These are phyloP conservation scores for Hypoxylon fuscum DNA, from an alignment of 495 filamentous ascomycete species.

Conservation along the genomic window DNA sequence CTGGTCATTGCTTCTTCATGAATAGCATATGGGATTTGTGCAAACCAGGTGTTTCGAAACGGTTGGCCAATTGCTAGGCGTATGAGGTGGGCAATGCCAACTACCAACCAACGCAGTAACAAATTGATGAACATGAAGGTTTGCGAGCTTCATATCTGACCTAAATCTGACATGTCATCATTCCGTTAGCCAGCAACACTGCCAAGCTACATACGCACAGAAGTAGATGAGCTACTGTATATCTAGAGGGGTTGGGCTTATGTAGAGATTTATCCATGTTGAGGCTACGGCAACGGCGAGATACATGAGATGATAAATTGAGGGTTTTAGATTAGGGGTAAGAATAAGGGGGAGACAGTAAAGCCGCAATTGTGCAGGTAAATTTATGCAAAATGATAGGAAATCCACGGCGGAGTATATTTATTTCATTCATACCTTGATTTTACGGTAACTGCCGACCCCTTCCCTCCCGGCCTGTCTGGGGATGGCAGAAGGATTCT, in stretches of 20 bases:
- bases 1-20: constrained; percentile 28
- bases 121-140: constrained; percentile 27
- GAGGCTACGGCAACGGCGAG: constrained; percentile 7
- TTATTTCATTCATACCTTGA: constrained; percentile 8
- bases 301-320: constrained; percentile 2
- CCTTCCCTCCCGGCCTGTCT: constrained; percentile 8
- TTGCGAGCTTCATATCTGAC: constrained; percentile 30
- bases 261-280: background rate
- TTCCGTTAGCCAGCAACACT: constrained; percentile 38
- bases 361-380: constrained; percentile 11
- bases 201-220: constrained; percentile 28
- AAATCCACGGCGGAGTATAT: constrained; percentile 17
- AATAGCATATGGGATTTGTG: constrained; percentile 34
- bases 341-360: constrained; percentile 3
- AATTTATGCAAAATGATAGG: constrained; percentile 23
- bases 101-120: constrained; percentile 34
- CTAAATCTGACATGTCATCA: constrained; percentile 42
- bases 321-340: constrained; percentile 15
- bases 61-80: constrained; percentile 38
- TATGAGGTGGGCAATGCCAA: constrained; percentile 33
- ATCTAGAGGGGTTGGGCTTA: constrained; percentile 5
- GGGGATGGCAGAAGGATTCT: constrained; percentile 18
- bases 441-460: constrained; percentile 27
- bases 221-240: constrained; percentile 17
- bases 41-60: constrained; percentile 38